Percentiles rank a stretch among this genome's conserved stretches.
Conservation (phyloP, 257 asterid genomes). For the Anisodus tanguticus region DNA sequence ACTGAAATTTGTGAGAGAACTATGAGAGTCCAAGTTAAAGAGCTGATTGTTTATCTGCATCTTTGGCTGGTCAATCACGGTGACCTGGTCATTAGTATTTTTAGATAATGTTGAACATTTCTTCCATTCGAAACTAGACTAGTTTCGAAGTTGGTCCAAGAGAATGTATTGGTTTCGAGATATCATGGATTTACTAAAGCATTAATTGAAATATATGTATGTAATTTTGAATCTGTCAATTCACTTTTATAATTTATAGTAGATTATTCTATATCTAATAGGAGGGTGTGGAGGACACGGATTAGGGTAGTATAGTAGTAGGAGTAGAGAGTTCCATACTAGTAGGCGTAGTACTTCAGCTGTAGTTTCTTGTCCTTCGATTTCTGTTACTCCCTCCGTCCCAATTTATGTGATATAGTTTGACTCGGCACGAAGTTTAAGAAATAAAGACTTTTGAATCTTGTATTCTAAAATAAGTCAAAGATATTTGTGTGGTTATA, state of each 20-base stretch:
- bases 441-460: too few relatives aligned
- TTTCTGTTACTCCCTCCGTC: too few relatives aligned
- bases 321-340: too few relatives aligned
- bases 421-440: too few relatives aligned
- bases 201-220: neutral
- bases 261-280: too few relatives aligned
- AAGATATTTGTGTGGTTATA: too few relatives aligned
- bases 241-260: neutral
- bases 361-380: too few relatives aligned
- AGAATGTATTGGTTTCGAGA: constrained; percentile 1
- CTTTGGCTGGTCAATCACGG: neutral
- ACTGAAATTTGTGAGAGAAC: neutral
- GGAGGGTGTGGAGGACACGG: too few relatives aligned
- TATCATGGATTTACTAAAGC: constrained; percentile 7
- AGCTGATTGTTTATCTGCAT: neutral
- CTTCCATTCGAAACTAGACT: neutral
- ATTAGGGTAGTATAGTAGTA: too few relatives aligned
- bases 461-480: too few relatives aligned
- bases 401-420: too few relatives aligned
- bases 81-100: neutral
- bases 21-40: constrained; percentile 19
- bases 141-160: neutral
- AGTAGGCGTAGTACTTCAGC: too few relatives aligned
- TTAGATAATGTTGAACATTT: neutral
- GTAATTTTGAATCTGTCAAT: neutral